phyloP scores from a whole-genome alignment of 768 basidiomycete species.

The Suillus alpinus region DNA sequence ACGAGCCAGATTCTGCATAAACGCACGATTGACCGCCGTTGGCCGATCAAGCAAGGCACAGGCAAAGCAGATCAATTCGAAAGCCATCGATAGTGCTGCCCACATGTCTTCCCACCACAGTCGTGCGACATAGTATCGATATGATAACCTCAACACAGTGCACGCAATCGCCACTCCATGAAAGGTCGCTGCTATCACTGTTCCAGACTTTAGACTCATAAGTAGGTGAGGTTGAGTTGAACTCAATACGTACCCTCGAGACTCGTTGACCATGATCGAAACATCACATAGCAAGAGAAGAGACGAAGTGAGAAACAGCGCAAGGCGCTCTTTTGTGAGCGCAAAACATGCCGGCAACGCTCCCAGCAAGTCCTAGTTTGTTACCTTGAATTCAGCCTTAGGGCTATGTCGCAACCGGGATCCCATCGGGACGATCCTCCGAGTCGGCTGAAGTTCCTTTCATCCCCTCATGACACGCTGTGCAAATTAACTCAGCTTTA shows the following conservation, averaged over 20 bases:
- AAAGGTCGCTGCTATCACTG: slow-evolving; percentile 16
- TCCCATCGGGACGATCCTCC: not conserved
- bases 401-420: not conserved
- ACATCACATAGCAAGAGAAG: not conserved
- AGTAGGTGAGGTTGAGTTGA: not conserved
- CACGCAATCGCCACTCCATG: slow-evolving; percentile 20
- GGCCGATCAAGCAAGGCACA: slow-evolving; percentile 9
- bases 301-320: not conserved
- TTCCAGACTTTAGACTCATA: not conserved
- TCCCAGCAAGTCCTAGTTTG: not conserved
- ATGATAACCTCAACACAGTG: slow-evolving; percentile 21
- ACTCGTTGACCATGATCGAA: not conserved
- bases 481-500: not conserved
- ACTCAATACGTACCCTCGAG: not conserved
- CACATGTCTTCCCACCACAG: slow-evolving; percentile 31
- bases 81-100: slow-evolving; percentile 19
- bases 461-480: not conserved
- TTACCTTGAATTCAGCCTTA: not conserved
- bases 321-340: not conserved
- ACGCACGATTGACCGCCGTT: not conserved
- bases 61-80: slow-evolving; percentile 15
- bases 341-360: not conserved
- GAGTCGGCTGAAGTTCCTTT: not conserved
- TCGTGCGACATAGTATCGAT: slow-evolving; percentile 16
- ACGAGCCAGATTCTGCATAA: not conserved